These are phyloP conservation scores for Thalassiosira hispida DNA, from an alignment of 352 stramenopile genomes.

Conservation along the genomic window DNA sequence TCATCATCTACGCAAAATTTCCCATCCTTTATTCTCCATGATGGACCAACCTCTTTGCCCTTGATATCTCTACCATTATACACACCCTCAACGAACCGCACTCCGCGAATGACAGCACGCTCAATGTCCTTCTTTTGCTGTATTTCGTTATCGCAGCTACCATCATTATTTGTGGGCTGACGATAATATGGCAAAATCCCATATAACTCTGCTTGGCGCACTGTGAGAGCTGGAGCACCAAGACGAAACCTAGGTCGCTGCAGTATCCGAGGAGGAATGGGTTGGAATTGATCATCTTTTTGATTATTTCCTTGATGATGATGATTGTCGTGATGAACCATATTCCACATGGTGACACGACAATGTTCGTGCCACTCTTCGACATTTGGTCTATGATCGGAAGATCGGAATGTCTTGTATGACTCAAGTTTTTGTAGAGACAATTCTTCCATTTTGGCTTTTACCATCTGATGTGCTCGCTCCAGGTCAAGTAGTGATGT, in stretches of 20 bases:
- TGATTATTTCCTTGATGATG: not conserved
- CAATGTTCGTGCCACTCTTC: conserved; percentile 48
- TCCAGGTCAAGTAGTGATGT: conserved; percentile 3
- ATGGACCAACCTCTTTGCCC: conserved; percentile 6
- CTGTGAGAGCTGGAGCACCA: conserved; percentile 52
- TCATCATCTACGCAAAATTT: conserved; percentile 10
- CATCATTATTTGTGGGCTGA: not conserved
- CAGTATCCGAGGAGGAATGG: conserved; percentile 21
- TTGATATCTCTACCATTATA: conserved; percentile 30
- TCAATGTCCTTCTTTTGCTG: conserved; percentile 33
- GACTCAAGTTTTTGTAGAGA: conserved; percentile 59
- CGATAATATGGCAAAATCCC: conserved; percentile 63
- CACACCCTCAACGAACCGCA: conserved; percentile 54
- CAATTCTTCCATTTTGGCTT: conserved; percentile 24
- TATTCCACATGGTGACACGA: conserved; percentile 44
- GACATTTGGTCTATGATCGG: conserved; percentile 47
- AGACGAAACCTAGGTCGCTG: conserved; percentile 61
- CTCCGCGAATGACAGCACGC: conserved; percentile 57
- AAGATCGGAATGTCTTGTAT: conserved; percentile 62
- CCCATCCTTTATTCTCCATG: conserved; percentile 24
- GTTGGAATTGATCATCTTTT: not conserved
- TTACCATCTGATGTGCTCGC: not conserved
- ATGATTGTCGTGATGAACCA: conserved; percentile 10
- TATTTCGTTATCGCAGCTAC: conserved; percentile 21
- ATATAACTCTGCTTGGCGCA: conserved; percentile 69